Percentiles rank a stretch among this genome's conserved stretches.
Evolutionary conservation across 208 protist genomes (phyloP).

Genomic region (Herpetomonas muscarum): DNA sequence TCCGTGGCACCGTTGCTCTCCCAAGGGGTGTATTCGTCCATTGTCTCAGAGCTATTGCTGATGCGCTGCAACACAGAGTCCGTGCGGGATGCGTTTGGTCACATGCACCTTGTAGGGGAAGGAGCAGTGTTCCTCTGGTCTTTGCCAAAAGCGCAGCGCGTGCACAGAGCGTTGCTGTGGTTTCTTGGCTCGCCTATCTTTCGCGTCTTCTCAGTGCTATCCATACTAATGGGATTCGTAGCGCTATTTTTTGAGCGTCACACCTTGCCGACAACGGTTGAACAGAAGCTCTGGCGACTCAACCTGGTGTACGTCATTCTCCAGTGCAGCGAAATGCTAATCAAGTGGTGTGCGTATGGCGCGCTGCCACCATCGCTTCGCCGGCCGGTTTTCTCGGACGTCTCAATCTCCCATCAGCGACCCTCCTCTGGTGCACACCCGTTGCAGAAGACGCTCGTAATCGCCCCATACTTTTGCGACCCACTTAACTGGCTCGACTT

Average conservation of each 20-base stretch:
- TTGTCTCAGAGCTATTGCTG: too few relatives aligned
- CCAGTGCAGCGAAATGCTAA: constrained; percentile 48
- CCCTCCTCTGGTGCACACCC: too few relatives aligned
- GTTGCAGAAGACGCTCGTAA: not conserved
- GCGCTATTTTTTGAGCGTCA: constrained; percentile 54
- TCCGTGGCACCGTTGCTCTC: too few relatives aligned
- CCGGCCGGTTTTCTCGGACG: too few relatives aligned
- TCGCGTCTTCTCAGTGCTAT: constrained; percentile 19
- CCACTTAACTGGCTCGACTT: constrained; percentile 52
- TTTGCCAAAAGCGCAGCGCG: constrained; percentile 13
- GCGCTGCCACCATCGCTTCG: too few relatives aligned
- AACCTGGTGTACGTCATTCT: constrained; percentile 52
- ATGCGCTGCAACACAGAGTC: too few relatives aligned
- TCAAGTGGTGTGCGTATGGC: constrained; percentile 54
- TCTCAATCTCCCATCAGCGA: too few relatives aligned
- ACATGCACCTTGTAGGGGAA: not conserved
- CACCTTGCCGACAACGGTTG: constrained; percentile 2
- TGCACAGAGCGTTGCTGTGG: constrained; percentile 22
- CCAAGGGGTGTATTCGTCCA: too few relatives aligned
- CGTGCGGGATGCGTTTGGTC: too few relatives aligned
- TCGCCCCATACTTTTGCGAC: constrained; percentile 37
- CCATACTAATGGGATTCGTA: constrained; percentile 35
- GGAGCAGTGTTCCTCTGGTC: constrained; percentile 13
- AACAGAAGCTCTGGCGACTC: constrained; percentile 11
- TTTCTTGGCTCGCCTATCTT: constrained; percentile 36